Evolutionary conservation across 1,284 basidiomycete species (phyloP).

Genomic region (Gomphus bonarii): DNA sequence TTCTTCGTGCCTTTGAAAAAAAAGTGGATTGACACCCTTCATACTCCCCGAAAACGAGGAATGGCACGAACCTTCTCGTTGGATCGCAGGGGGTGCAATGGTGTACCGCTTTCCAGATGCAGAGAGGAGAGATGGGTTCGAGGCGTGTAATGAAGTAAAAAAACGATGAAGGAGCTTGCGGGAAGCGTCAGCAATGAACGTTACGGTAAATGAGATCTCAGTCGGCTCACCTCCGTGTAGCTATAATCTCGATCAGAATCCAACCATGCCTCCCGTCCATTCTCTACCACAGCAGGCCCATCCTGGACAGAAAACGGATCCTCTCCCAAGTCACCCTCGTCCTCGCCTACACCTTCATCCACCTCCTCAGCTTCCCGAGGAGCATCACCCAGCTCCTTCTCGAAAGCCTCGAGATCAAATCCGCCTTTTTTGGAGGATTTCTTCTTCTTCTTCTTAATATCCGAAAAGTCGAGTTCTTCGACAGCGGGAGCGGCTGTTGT

Average conservation of each 20-base stretch:
- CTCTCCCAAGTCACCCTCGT: slow-evolving; percentile 76
- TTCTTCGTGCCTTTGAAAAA: slow-evolving; percentile 82
- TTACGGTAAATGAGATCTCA: not conserved
- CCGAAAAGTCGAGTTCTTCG: slow-evolving; percentile 73
- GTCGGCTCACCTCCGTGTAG: slow-evolving; percentile 70
- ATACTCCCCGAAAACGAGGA: not conserved
- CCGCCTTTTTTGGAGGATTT: slow-evolving; percentile 67
- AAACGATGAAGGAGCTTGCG: slow-evolving; percentile 84
- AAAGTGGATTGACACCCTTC: no score
- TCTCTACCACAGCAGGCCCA: slow-evolving; percentile 25
- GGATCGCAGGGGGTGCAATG: slow-evolving; percentile 92
- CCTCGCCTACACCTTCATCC: slow-evolving; percentile 32
- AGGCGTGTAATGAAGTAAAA: slow-evolving; percentile 84
- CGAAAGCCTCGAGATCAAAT: slow-evolving; percentile 74
- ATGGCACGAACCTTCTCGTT: slow-evolving; percentile 57
- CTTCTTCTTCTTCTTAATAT: slow-evolving; percentile 82
- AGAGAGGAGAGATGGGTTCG: slow-evolving; percentile 86
- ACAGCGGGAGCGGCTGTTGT: slow-evolving; percentile 25
- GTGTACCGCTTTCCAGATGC: slow-evolving; percentile 89
- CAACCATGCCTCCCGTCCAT: slow-evolving; percentile 79
- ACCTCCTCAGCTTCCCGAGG: slow-evolving; percentile 55
- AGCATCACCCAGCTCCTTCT: slow-evolving; percentile 74
- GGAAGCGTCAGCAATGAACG: slow-evolving; percentile 10
- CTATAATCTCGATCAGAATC: slow-evolving; percentile 90
- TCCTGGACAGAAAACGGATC: slow-evolving; percentile 30